These are phyloP conservation scores for Puccinia triticina DNA, from an alignment of 1,284 basidiomycete genomes.

Conservation along the genomic window DNA sequence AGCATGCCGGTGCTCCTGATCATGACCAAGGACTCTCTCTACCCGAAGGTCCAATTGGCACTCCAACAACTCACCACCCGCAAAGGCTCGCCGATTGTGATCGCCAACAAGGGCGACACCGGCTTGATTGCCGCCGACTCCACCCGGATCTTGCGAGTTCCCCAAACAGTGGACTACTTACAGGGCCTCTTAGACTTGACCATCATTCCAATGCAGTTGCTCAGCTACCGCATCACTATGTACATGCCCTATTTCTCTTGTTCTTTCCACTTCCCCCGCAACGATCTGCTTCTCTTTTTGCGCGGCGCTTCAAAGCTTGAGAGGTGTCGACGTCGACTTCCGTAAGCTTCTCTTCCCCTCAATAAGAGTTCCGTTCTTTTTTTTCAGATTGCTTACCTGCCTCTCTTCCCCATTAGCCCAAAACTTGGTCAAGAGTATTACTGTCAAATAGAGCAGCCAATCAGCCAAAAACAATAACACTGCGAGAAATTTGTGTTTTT, in stretches of 20 bases:
- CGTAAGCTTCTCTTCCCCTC: slow-evolving; percentile 32
- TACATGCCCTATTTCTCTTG: not conserved
- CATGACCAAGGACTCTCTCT: too few species aligned
- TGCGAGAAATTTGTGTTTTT: too few species aligned
- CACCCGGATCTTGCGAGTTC: slow-evolving; percentile 65
- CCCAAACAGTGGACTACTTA: slow-evolving; percentile 85
- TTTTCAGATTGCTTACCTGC: not conserved
- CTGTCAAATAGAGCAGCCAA: slow-evolving; percentile 33
- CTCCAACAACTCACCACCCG: slow-evolving; percentile 95
- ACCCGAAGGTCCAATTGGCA: slow-evolving; percentile 96
- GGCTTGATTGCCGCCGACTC: slow-evolving; percentile 73
- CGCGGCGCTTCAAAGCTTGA: slow-evolving; percentile 2
- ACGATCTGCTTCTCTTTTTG: not conserved
- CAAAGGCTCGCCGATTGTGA: slow-evolving; percentile 79
- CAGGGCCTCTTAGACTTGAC: slow-evolving; percentile 95
- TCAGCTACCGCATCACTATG: slow-evolving; percentile 94
- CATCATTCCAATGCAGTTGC: slow-evolving; percentile 91
- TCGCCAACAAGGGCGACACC: slow-evolving; percentile 92
- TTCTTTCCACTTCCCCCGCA: not conserved
- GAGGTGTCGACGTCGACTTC: slow-evolving; percentile 50
- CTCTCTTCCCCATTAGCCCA: slow-evolving; percentile 5
- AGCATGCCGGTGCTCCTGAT: too few species aligned
- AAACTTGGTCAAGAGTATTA: slow-evolving; percentile 49
- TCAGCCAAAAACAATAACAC: too few species aligned
- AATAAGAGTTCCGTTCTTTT: not conserved